Base-by-base conservation (phyloP, 176 grass and related monocot genomes). In the Cenchrus fungigraminus region DNA sequence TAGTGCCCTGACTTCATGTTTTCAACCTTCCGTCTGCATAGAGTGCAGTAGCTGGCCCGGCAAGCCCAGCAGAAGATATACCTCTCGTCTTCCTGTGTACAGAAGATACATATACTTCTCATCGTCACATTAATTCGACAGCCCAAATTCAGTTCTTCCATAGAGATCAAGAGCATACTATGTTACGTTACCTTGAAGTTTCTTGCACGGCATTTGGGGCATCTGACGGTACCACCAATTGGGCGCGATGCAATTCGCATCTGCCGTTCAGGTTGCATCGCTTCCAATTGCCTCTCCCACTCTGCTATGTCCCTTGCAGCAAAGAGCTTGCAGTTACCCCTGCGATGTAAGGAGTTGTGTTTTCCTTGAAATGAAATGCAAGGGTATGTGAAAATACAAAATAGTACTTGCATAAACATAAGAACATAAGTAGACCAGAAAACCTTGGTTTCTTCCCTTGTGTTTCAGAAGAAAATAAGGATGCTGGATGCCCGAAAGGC, bases 11-110 rank as follows among this genome's bases (percentile, higher is more conserved):
- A 17, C 15, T 19, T 77, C 65, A 20, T 88, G 9, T 11, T 19
- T 3, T 47, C 22, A 14, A 93, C 40, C 13, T 29, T 20, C 76
- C 72, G 59, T 52, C 83, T 87, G 79, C 86, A 84, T 2, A 88
- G 17, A 6, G 79, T 83, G 72, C 91, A 90, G 22, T 83, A 88
- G 73, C 65, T 58, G 19, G 17, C 63, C 79, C 68, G 69, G 79
- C 88, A 93, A 16, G 88, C 86, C 88, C 88, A 88, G 49, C 91
- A 91, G 83, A 86, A 92, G 9, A 93, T 80, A 34, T 86, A 87
- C 75, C 72, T 86, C 20, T 94, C 81, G 17, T 88, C 58, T 2
- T 73, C 81, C 74, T 88, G 57, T 59, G 78, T 73, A 32, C 37
- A 65, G 5, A 62, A 60, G 11, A 44, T 19, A 66, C 13, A 66